Percentiles rank a stretch among this genome's conserved stretches.
Conservation (phyloP, 805 yeast genomes). For the Kregervanrija fluxuum region DNA sequence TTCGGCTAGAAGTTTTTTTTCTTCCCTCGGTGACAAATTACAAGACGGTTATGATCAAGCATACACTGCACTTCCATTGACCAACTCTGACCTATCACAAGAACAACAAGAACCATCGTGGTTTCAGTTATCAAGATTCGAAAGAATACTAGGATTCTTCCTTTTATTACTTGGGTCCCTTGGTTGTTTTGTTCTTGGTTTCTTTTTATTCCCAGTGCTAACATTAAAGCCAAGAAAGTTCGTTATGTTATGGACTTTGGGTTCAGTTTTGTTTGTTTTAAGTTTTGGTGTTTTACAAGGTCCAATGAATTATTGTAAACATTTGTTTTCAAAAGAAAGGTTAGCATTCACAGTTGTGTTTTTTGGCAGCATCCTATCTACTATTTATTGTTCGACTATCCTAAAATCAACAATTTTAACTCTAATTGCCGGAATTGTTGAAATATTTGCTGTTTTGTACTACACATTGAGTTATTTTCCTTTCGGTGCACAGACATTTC, state of each 20-base stretch:
- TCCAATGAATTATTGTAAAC: slow-evolving; percentile 70
- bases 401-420: slow-evolving; percentile 71
- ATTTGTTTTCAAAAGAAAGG: slow-evolving; percentile 67
- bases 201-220: slow-evolving; percentile 80
- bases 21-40: slow-evolving; percentile 14
- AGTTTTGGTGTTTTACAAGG: slow-evolving; percentile 93
- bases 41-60: slow-evolving; percentile 39
- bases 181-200: slow-evolving; percentile 77
- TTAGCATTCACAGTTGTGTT: slow-evolving; percentile 75
- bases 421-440: slow-evolving; percentile 64
- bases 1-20: slow-evolving; percentile 10
- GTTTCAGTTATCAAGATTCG: slow-evolving; percentile 72
- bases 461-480: slow-evolving; percentile 93
- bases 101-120: slow-evolving; percentile 61
- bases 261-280: slow-evolving; percentile 75
- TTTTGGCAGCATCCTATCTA: slow-evolving; percentile 70
- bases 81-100: slow-evolving; percentile 40
- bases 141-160: slow-evolving; percentile 69
- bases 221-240: slow-evolving; percentile 88
- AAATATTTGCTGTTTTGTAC: slow-evolving; percentile 80
- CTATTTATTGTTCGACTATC: slow-evolving; percentile 71
- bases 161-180: slow-evolving; percentile 69
- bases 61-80: slow-evolving; percentile 59
- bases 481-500: slow-evolving; percentile 76
- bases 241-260: slow-evolving; percentile 86